Evolutionary conservation across 2,329 filamentous ascomycete species (phyloP).

Genomic region (Aureobasidium vineae): DNA sequence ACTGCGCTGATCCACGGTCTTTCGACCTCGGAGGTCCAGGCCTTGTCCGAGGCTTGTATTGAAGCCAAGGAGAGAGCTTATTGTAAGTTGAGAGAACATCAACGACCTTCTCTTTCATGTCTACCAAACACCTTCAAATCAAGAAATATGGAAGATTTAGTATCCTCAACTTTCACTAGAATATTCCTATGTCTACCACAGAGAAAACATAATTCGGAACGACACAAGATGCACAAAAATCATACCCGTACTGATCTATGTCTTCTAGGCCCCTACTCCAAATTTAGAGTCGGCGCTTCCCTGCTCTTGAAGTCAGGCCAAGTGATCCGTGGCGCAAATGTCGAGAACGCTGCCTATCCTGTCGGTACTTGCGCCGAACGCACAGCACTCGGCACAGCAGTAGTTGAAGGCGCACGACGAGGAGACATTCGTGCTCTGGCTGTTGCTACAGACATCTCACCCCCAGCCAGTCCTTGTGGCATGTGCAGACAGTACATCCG

Average conservation of each 20-base stretch:
- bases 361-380: slow-evolving; percentile 95
- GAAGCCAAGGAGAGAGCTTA: slow-evolving; percentile 78
- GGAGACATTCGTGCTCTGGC: slow-evolving; percentile 72
- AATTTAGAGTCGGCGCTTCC: slow-evolving; percentile 85
- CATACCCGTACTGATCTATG: neutral
- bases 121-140: neutral
- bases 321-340: slow-evolving; percentile 71
- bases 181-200: too few relatives aligned
- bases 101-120: neutral
- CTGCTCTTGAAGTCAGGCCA: slow-evolving; percentile 58
- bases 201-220: neutral
- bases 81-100: slow-evolving; percentile 57
- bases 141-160: neutral
- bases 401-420: slow-evolving; percentile 52
- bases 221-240: neutral
- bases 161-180: too few relatives aligned
- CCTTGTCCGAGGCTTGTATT: slow-evolving; percentile 61
- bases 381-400: slow-evolving; percentile 79
- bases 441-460: slow-evolving; percentile 70
- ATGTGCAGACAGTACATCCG: slow-evolving; percentile 85
- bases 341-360: slow-evolving; percentile 91
- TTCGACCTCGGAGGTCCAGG: slow-evolving; percentile 61
- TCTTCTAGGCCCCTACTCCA: slow-evolving; percentile 70
- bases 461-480: slow-evolving; percentile 67
- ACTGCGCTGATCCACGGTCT: slow-evolving; percentile 54